Evolutionary conservation across 495 filamentous ascomycete species (phyloP).

Genomic region (Penicillium steckii): DNA sequence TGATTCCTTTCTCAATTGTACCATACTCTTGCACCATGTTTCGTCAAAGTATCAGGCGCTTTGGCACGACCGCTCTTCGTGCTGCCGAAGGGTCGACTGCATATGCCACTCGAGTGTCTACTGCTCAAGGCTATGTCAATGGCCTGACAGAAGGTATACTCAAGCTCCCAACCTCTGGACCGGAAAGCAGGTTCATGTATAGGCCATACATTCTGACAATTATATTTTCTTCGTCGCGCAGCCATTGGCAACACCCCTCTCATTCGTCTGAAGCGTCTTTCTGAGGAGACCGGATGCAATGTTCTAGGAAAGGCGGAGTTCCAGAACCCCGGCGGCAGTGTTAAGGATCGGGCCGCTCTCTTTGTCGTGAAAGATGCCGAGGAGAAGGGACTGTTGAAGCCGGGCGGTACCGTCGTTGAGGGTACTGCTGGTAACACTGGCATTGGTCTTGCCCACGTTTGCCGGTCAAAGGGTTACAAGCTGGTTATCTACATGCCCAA

Average conservation of each 20-base stretch:
- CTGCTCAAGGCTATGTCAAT: slow-evolving; percentile 78
- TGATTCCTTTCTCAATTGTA: slow-evolving; percentile 11
- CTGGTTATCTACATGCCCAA: slow-evolving; percentile 99
- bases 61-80: slow-evolving; percentile 54
- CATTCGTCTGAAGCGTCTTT: slow-evolving; percentile 84
- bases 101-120: slow-evolving; percentile 67
- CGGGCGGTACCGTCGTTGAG: slow-evolving; percentile 93
- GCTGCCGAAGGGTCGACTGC: slow-evolving; percentile 52
- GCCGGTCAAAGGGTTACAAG: slow-evolving; percentile 87
- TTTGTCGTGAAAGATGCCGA: slow-evolving; percentile 95
- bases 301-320: slow-evolving; percentile 97
- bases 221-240: slow-evolving; percentile 26
- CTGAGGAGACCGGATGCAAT: slow-evolving; percentile 89
- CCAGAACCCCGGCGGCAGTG: slow-evolving; percentile 93
- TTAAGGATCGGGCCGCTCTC: slow-evolving; percentile 94
- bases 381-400: slow-evolving; percentile 72
- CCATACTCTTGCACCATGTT: slow-evolving; percentile 52
- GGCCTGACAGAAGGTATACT: slow-evolving; percentile 80
- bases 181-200: not conserved
- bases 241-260: slow-evolving; percentile 97
- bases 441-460: slow-evolving; percentile 96
- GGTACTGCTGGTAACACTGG: slow-evolving; percentile 98
- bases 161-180: slow-evolving; percentile 1
- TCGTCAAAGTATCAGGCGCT: slow-evolving; percentile 52
- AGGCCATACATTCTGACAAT: not conserved